Evolutionary conservation across 2,329 filamentous ascomycete species (phyloP), one percentile per base, ranked within the genome.

Genomic region (Pezicula radicicola): DNA sequence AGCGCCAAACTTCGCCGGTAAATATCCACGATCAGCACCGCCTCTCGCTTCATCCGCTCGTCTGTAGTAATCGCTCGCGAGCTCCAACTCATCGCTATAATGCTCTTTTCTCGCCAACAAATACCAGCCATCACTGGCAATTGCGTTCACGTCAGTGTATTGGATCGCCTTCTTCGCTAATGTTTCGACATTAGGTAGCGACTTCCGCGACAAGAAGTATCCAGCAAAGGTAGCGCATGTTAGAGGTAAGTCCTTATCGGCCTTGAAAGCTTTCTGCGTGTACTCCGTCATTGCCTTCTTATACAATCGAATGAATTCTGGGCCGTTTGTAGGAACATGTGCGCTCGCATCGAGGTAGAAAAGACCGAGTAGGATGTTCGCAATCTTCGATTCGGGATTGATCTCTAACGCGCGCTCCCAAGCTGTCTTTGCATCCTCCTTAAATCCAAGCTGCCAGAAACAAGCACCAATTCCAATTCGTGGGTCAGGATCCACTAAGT

Each of bases 111-210:
- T 81, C 27, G 91, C 94, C 39, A 97, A 81, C 8, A 97, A 74
- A 70, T 97, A 99, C 92, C 93, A 97, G 35, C 94, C 95, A 67
- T 99, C 95, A 71, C 93, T 96, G 21, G 93, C 93, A 68, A 97
- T 91, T 3, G 92, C 90, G 68, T 96, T 96, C 61, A 97, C 90
- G 66, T 99, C 94, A 2, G 94, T 97, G 63, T 90, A 87, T 65
- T 97, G 91, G 56, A 99, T 97, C 6, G 94, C 92, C 68, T 94
- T 94, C 67, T 92, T 88, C 7, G 93, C 90, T 16, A 99, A 78
- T 18, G 85, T 85, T 60, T 97, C 91, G 9, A 94, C 91, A 54
- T 91, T 91, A 21, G 83, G 73, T 70, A 91, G 87, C 8, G 85
- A 83, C 67, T 91, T 95, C 63, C 89, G 83, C 2, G 91, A 85